A percentile compares a stretch with the other conserved stretches of the same genome.
Evolutionary conservation across 225 moss, liverwort and hornwort genomes (phyloP).

Genomic region (Straminergon stramineum): DNA sequence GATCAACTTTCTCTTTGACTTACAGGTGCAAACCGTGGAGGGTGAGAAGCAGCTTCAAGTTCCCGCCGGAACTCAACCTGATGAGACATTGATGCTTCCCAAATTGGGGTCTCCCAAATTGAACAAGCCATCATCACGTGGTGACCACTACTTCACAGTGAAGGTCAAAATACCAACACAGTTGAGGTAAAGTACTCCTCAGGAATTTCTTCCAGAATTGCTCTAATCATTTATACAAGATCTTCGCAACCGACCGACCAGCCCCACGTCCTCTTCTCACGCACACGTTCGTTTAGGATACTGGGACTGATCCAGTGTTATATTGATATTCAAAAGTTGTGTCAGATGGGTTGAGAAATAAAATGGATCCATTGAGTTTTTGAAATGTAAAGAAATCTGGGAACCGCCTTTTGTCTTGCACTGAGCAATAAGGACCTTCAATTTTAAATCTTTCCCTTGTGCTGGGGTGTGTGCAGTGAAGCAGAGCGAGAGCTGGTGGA

Average conservation of each 20-base stretch:
- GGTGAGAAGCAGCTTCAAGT: constrained; percentile 73
- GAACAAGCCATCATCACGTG: constrained; percentile 82
- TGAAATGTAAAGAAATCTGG: neutral
- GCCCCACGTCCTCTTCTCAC: neutral
- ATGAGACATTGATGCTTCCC: constrained; percentile 74
- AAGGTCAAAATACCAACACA: constrained; percentile 88
- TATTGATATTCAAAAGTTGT: neutral
- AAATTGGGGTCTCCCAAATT: constrained; percentile 93
- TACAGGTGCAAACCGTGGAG: constrained; percentile 90
- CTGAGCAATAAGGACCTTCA: neutral
- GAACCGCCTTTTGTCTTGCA: neutral
- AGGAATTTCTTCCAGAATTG: neutral
- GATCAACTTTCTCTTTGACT: neutral
- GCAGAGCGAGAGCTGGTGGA: constrained; percentile 80
- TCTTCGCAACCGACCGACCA: neutral
- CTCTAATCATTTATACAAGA: neutral
- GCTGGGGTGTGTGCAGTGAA: constrained; percentile 43
- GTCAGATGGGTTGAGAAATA: neutral
- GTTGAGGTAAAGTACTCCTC: constrained; percentile 43
- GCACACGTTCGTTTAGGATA: neutral
- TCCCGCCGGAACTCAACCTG: constrained; percentile 94
- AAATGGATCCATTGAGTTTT: neutral
- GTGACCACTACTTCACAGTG: constrained; percentile 93
- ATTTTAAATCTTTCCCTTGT: neutral
- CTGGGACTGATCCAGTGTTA: neutral